Evolutionary conservation across 768 basidiomycete genomes (phyloP), one percentile per base, ranked within the genome.

Genomic region (Lentinus tigrinus): DNA sequence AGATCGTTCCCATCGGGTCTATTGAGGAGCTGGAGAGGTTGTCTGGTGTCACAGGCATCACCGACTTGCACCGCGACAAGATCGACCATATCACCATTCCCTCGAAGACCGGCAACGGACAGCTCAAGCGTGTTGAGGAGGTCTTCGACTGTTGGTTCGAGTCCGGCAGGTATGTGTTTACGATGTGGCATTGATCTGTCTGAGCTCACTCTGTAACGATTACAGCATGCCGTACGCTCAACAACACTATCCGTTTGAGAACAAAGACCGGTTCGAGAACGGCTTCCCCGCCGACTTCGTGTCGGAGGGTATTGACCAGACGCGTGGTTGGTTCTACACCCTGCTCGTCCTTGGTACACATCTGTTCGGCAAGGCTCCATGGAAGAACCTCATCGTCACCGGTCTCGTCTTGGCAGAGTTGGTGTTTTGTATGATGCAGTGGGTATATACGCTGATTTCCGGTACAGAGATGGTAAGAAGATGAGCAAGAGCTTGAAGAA

Each of bases 71-170:
- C 74, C 80, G 95, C 54, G 94, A 99, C 62, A 92, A 85, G 68
- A 94, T 99, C 67, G 95, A 98, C 70, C 85, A 93, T 69, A 91
- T 99, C 75, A 95, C 93, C 49, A 98, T 98, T 67, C 97, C 96
- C 10, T 97, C 95, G 19, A 78, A 87, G 69, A 75, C 84, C 70
- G 96, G 95, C 52, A 95, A 93, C 66, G 96, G 96, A 16, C 73
- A 74, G 11, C 75, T 99, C 23, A 91, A 82, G 73, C 87, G 97
- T 48, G 81, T 98, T n/a, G 93, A 97, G 58, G 97, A 98, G 72
- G 94, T 99, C 37, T 98, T 99, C 69, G 97, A 99, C 70, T 99
- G 97, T 69, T 99, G 97, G 97, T 99, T 99, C 69, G 97, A 99
- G 75, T 98, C 96, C 4, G 97, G 97, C 76, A 94, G 91, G 94